Evolutionary conservation across 2,329 filamentous ascomycete species (phyloP).

Genomic region (Cryoendolithus antarcticus): DNA sequence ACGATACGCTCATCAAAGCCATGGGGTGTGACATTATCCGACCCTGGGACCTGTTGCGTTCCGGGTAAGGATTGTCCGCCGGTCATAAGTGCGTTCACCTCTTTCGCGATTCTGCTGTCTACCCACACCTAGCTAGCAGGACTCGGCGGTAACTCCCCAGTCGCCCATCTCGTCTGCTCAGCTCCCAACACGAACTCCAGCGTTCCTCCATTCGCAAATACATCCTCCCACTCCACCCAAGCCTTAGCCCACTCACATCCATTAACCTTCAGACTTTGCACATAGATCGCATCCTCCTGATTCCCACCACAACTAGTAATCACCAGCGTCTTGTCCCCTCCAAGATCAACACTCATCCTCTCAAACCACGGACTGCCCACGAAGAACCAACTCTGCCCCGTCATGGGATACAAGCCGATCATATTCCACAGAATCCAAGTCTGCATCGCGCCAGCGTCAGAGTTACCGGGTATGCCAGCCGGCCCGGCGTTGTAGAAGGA

Average conservation of each 20-base stretch:
- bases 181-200: slow-evolving; percentile 53
- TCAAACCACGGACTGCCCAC: slow-evolving; percentile 47
- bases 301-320: slow-evolving; percentile 43
- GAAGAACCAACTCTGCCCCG: slow-evolving; percentile 46
- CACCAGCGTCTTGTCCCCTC: slow-evolving; percentile 39
- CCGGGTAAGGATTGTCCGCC: too few species aligned
- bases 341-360: slow-evolving; percentile 47
- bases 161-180: slow-evolving; percentile 43
- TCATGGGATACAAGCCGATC: slow-evolving; percentile 56
- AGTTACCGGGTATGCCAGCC: slow-evolving; percentile 54
- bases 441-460: slow-evolving; percentile 62
- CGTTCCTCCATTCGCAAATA: slow-evolving; percentile 52
- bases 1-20: too few species aligned
- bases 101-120: too few species aligned
- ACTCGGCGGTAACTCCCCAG: slow-evolving; percentile 48
- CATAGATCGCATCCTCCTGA: slow-evolving; percentile 39
- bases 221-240: slow-evolving; percentile 55
- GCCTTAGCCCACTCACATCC: slow-evolving; percentile 48
- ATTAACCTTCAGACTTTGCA: slow-evolving; percentile 56
- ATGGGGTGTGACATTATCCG: too few species aligned
- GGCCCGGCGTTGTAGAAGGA: slow-evolving; percentile 45
- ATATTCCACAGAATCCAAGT: slow-evolving; percentile 58
- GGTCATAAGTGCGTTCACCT: too few species aligned
- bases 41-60: too few species aligned
- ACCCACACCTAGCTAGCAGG: slow-evolving; percentile 31